Base-by-base conservation (phyloP, 2,329 filamentous ascomycete genomes). In the Epichloe typhina region DNA sequence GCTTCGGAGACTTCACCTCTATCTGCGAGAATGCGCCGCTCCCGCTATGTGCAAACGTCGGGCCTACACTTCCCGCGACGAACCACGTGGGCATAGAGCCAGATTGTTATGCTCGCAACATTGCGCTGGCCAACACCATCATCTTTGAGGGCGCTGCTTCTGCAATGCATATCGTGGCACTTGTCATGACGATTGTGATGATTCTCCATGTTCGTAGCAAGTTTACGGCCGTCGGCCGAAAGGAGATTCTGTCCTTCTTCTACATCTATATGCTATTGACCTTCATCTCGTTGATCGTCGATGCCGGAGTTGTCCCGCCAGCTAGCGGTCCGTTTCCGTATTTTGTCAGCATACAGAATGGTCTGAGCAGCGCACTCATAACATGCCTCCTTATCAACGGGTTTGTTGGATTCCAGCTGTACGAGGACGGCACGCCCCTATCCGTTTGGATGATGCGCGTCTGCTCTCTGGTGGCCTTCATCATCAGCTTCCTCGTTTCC, bases 371-470 rank as follows among this genome's bases (percentile, higher is more conserved):
- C 37, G 88, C 93, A 1, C 77, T 95, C 31, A 84, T 93, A 64
- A 91, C 88, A 26, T 94, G 86, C 65, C 74, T 98, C 51, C 73
- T 97, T 60, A 90, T 98, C 73, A 97, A 97, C 67, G 93, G 93
- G 42, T 98, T 98, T 63, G 91, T 98, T 50, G 93, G 93, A 36
- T 98, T 98, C 69, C 93, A 97, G 69, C 75, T 98, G 12, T 98
- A 98, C 67, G 93, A 98, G 69, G 93, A 98, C 62, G 93, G 93
- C 47, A 98, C 93, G 1, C 84, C 85, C 2, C 73, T 97, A 40
- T 96, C 90, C 0, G 83, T 98, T 42, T 98, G 93, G 93, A 81
- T 96, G 59, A 73, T 98, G 54, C 83, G 91, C 49, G 70, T 87
- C 33, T 83, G 80, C 64, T 95, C 88, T 2, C 69, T 85, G 15